phyloP scores from a whole-genome alignment of 1,284 basidiomycete genomes.

The Austroboletus niveus region DNA sequence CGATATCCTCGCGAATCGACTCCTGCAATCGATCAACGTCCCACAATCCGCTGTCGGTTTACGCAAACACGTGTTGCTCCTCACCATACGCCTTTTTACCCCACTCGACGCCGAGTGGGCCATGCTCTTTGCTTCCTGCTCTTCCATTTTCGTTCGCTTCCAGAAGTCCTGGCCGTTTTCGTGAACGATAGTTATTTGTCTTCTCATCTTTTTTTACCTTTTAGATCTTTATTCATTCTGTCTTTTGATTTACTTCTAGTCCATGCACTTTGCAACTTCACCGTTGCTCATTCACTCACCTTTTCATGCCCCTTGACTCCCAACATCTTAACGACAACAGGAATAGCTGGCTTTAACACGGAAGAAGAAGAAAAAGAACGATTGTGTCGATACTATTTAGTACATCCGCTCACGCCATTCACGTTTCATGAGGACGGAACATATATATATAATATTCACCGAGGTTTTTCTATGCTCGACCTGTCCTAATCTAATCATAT shows the following conservation, averaged over 20 bases:
- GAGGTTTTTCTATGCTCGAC: not conserved
- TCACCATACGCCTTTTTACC: not conserved
- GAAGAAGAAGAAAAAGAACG: constrained; percentile 1
- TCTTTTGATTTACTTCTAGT: constrained; percentile 1
- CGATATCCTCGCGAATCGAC: constrained; percentile 17
- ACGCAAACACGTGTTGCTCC: not conserved
- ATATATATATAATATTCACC: constrained; percentile 3
- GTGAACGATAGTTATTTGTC: not conserved
- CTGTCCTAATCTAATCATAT: constrained; percentile 6
- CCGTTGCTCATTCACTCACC: not conserved
- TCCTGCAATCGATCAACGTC: constrained; percentile 9
- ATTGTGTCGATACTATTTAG: constrained; percentile 11
- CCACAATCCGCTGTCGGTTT: not conserved
- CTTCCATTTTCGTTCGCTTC: not conserved
- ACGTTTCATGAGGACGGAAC: constrained; percentile 7
- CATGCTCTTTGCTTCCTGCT: not conserved
- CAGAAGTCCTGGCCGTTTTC: not conserved
- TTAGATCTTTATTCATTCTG: constrained; percentile 15
- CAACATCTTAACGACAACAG: not conserved
- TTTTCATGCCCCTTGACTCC: not conserved
- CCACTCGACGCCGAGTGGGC: not conserved
- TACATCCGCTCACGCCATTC: constrained; percentile 4
- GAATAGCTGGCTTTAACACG: not conserved
- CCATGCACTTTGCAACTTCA: constrained; percentile 1
- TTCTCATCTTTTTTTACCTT: not conserved